phyloP scores from a whole-genome alignment of 352 stramenopile species.

The Phytophthora podocarpi region DNA sequence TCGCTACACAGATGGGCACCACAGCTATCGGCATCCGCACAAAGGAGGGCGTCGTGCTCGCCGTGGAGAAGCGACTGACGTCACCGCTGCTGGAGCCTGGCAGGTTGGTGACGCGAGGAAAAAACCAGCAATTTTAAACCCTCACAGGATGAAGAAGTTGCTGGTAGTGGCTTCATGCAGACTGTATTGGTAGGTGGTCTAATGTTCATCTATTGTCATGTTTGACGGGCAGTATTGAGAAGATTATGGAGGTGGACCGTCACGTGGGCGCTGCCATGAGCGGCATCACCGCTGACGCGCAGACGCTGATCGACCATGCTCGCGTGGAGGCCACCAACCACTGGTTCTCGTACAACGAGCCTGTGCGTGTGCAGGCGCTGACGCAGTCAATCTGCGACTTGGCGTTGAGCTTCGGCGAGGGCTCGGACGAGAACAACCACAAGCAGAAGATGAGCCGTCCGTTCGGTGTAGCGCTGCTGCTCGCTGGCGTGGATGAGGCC shows the following conservation, averaged over 20 bases:
- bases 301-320: constrained; percentile 99
- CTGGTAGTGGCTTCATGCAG: background rate
- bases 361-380: constrained; percentile 97
- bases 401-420: constrained; percentile 95
- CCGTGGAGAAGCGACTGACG: constrained; percentile 98
- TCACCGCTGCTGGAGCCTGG: constrained; percentile 95
- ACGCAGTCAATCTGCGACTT: constrained; percentile 99
- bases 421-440: constrained; percentile 93
- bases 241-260: constrained; percentile 99
- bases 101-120: constrained; percentile 48
- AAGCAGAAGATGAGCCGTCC: constrained; percentile 98
- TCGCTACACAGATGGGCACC: constrained; percentile 90
- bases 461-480: constrained; percentile 98
- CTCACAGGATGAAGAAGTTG: background rate
- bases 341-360: constrained; percentile 98
- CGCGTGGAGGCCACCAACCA: constrained; percentile 99
- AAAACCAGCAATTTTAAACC: background rate
- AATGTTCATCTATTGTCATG: background rate
- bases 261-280: constrained; percentile 99
- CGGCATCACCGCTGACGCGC: constrained; percentile 97
- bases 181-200: background rate
- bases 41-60: constrained; percentile 97
- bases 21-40: constrained; percentile 98
- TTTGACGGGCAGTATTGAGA: constrained; percentile 93
- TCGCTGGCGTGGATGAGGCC: constrained; percentile 96